Base-by-base conservation (phyloP, 768 basidiomycete species). In the Psilocybe tampanensis region DNA sequence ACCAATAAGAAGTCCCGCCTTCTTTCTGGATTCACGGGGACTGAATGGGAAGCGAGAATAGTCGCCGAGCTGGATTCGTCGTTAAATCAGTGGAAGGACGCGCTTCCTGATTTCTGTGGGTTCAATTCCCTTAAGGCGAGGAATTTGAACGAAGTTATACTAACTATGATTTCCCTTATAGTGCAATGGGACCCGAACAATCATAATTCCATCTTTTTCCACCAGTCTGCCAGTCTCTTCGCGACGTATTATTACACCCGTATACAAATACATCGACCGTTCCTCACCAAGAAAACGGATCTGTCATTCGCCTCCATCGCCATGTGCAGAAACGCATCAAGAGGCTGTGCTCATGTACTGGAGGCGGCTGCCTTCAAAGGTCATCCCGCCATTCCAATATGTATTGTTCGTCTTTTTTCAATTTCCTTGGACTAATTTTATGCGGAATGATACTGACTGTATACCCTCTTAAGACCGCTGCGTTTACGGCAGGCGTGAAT, bases 231-330 rank as follows among this genome's bases (percentile, higher is more conserved):
- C 0, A 65, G 67, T 12, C 72, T 90, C 8, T 69, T 77, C 56
- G 61, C 66, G 7, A 65, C 66, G 13, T 76, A 70, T 56, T 75
- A 86, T 65, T 76, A 83, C 41, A 64, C 80, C 12, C 82, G 86
- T 66, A 90, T 90, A 58, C 75, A 86, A 52, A 75, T 88, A 39
- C 88, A 92, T 67, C 81, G 89, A 8, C 86, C 88, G 0, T 90
- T 90, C 71, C 78, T 92, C 8, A 69, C 72, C 13, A 77, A 74
- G 53, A 69, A 73, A 1, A 72, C 77, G 3, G 44, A 63, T 2
- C 61, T 80, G 15, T 74, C 79, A 1, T 78, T 81, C 53, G 80
- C 85, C 9, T 88, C 85, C 0, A 77, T 87, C 11, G 82, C 86
- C 0, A 88, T 86, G 54, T 90, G 86, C 66, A 80, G 86, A 23